Evolutionary conservation across 768 basidiomycete species (phyloP), one percentile per base, ranked within the genome.

Genomic region (Paxillus ammoniavirescens): DNA sequence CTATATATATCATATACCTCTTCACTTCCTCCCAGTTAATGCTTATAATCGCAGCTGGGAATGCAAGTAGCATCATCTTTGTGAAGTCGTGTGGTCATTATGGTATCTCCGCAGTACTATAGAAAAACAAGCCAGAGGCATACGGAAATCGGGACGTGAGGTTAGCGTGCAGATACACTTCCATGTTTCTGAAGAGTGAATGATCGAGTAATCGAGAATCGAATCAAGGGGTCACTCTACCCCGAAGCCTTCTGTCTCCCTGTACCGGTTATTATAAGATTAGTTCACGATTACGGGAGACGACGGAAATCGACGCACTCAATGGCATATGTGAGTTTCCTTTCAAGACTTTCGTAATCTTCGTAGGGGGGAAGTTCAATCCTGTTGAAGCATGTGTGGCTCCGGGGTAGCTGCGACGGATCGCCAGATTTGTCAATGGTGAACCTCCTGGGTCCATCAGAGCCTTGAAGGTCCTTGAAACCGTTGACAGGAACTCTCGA

Each of bases 341-440:
- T 84, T 70, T 96, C 93, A 55, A 96, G 70, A 61, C 83, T 89
- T 69, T 91, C 87, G 63, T 90, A 92, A 66, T 91, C 88, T 61
- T 90, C 82, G 67, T 97, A 97, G 14, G 92, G 89, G 0, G 93
- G 93, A 21, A 97, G 72, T 66, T 97, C 93, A 47, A 92, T 74
- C 46, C 87, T 75, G 67, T 96, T 96, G 79, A 97, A 96, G 72
- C 94, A 97, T 2, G 93, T 97, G 68, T 96, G 94, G 61, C 87
- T 89, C 66, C 94, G 83, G 2, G 94, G 94, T 46, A 97, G 69
- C 43, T 92, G 91, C 13, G 81, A 83, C 10, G 92, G 87, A 66
- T 96, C 93, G 5, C 94, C 94, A 18, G 87, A 88, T 72, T 96
- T 96, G 73, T 97, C 93, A 55, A 97, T 94, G 10, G 94, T 97